Evolutionary conservation across 805 yeast species (phyloP), one percentile per base, ranked within the genome.

Genomic region (Metschnikowia noctiluminum): DNA sequence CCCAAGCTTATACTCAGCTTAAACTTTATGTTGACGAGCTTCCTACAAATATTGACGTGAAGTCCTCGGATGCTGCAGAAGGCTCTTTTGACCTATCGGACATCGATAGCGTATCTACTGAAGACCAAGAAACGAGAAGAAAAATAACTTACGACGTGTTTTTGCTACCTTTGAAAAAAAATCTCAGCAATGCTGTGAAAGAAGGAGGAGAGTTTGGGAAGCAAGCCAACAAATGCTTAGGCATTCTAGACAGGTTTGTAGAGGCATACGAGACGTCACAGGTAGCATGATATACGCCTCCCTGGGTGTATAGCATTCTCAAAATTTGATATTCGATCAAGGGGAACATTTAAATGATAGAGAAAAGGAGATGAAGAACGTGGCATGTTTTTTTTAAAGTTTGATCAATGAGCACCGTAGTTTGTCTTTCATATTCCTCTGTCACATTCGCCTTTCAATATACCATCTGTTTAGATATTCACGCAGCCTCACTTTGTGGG

Each of bases 151-250:
- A 67, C 38, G 87, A 82, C 47, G 73, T 79, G 27, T 85, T 82
- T 58, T 58, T 67, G 39, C 63, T 64, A 1, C 79, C 79, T 10
- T 69, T 87, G 43, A 47, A 58, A 16, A 73, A 69, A 41, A 85
- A 87, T 35, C 69, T 85, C 21, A 69, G 66, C 1, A 70, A 70
- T 36, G 58, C 80, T 31, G 64, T 81, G 9, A 81, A 80, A 57
- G 94, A 87, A 54, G 95, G 89, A 11, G 91, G 91, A 1, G 88
- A 83, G 42, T 68, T 77, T 15, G 90, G 90, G 2, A 76, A 82
- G 52, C 76, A 70, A 49, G 73, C 74, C 21, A 62, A 63, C 41
- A 55, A 58, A 12, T 62, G 71, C 54, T 34, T 64, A 36, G 56
- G 42, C 13, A 44, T 50, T 2, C 39, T 55, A 40, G 52, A 49